Conservation (phyloP, 1,139 yeast species). For the Saccharomyces hybrid region DNA sequence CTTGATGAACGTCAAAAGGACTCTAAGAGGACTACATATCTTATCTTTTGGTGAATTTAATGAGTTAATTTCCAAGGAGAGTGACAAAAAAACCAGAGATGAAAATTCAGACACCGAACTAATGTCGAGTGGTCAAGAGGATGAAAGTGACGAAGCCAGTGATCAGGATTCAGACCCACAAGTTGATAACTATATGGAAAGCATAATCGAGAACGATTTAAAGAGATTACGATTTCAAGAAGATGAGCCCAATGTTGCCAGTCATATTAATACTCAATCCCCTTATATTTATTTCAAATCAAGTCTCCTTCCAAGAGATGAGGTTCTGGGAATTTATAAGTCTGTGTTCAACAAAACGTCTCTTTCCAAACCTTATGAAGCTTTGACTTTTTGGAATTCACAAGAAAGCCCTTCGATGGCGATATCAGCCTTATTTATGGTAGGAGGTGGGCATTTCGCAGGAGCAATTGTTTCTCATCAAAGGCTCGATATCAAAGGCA, state of each 20-base stretch:
- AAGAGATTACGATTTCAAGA: slow-evolving; percentile 10
- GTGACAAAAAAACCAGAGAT: slow-evolving; percentile 34
- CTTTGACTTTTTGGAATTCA: slow-evolving; percentile 25
- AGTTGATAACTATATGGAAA: slow-evolving; percentile 5
- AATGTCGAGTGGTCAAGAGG: slow-evolving; percentile 15
- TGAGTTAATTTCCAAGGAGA: slow-evolving; percentile 39
- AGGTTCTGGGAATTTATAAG: slow-evolving; percentile 65
- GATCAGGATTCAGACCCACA: neutral
- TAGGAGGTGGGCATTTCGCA: slow-evolving; percentile 98
- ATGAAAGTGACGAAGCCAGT: neutral
- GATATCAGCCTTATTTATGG: slow-evolving; percentile 74
- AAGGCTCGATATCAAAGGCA: slow-evolving; percentile 46
- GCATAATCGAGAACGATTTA: slow-evolving; percentile 8
- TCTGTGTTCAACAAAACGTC: slow-evolving; percentile 44
- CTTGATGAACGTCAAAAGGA: slow-evolving; percentile 53
- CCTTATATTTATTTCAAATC: slow-evolving; percentile 56
- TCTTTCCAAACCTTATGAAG: slow-evolving; percentile 34
- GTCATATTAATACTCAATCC: slow-evolving; percentile 56
- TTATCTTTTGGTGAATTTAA: slow-evolving; percentile 57
- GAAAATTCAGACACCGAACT: slow-evolving; percentile 54
- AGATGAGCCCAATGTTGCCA: slow-evolving; percentile 33
- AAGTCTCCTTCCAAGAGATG: slow-evolving; percentile 36
- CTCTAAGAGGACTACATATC: slow-evolving; percentile 39
- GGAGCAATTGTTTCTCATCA: slow-evolving; percentile 84
- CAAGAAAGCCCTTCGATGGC: slow-evolving; percentile 16